These are phyloP conservation scores for Colletotrichum costaricense DNA, from an alignment of 2,329 filamentous ascomycete genomes.

Conservation along the genomic window DNA sequence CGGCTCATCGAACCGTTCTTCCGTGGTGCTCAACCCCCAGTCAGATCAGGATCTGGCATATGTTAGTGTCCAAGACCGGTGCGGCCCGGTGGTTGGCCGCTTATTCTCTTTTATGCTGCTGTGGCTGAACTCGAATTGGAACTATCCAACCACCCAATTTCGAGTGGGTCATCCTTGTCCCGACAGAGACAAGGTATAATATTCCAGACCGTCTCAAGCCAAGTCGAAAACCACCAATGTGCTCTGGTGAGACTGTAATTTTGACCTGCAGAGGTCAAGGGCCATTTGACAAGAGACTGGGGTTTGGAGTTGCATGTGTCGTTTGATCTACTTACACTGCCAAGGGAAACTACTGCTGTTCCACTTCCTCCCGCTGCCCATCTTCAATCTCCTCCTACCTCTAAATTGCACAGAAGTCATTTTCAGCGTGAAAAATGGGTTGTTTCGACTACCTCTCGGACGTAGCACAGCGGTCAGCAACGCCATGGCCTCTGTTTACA, in stretches of 20 bases:
- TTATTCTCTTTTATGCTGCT: neutral
- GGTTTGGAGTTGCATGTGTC: neutral
- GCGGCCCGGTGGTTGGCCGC: constrained; percentile 17
- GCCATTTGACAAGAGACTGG: neutral
- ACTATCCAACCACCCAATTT: neutral
- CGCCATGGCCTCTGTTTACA: constrained; percentile 39
- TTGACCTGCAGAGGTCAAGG: neutral
- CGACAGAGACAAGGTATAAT: neutral
- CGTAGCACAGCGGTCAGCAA: constrained; percentile 42
- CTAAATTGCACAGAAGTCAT: constrained; percentile 35
- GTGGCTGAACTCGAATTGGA: constrained; percentile 1
- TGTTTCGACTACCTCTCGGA: constrained; percentile 43
- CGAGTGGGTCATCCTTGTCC: neutral
- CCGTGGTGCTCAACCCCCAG: neutral
- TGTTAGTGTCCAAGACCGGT: constrained; percentile 11
- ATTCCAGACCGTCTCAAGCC: neutral
- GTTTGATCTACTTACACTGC: constrained; percentile 5
- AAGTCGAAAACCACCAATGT: neutral
- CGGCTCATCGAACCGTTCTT: neutral
- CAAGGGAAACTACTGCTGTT: neutral
- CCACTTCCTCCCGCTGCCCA: neutral
- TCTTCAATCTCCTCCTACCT: constrained; percentile 12
- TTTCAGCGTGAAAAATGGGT: constrained; percentile 39
- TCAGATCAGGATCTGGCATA: constrained; percentile 10
- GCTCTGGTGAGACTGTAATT: neutral